Evolutionary conservation across 1,139 yeast species (phyloP), one percentile per base, ranked within the genome.

Genomic region (Pichia sp.): DNA sequence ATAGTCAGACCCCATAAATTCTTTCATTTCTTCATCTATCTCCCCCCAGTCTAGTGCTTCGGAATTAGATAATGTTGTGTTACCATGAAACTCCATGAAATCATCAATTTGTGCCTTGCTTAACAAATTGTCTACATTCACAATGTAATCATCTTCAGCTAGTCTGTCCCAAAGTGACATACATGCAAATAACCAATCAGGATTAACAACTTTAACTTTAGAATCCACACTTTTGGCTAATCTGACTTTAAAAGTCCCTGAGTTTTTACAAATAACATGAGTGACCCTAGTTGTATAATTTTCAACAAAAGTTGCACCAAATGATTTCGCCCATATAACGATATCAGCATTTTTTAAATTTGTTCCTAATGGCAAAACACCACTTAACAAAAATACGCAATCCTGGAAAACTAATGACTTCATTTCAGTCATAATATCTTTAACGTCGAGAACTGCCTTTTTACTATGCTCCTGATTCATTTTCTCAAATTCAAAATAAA

Each of bases 181-280:
- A 63, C 96, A 86, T 29, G 86, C 83, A 68, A 89, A 89, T 4
- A 92, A 67, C 98, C 98, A 92, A 61, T 86, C 94, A 1, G 95
- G 89, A 59, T 82, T 84, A n/a, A 92, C 96, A 34, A 92, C 77
- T 59, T 85, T 83, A 36, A 83, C 84, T 10, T 82, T 73, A 2
- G 85, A 84, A 44, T 81, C 67, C 42, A 80, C 68, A n/a, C 78
- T 70, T 59, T 75, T 79, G 0, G 89, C 90, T 25, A 82, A 71
- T 46, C 92, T 75, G 3, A 92, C 96, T 65, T 92, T 92, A 59
- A 79, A 78, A 1, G 89, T 83, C 26, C 83, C 80, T 2, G 87
- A 83, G 52, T 83, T 85, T 52, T 74, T 74, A 42, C 97, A 88
- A 30, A 92, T 81, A 5, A 94, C 87, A 66, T 92, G 98, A 0